A percentile compares a stretch with the other conserved stretches of the same genome.
Conservation (phyloP, 2,329 filamentous ascomycete genomes). For the Microsporum ferrugineum region DNA sequence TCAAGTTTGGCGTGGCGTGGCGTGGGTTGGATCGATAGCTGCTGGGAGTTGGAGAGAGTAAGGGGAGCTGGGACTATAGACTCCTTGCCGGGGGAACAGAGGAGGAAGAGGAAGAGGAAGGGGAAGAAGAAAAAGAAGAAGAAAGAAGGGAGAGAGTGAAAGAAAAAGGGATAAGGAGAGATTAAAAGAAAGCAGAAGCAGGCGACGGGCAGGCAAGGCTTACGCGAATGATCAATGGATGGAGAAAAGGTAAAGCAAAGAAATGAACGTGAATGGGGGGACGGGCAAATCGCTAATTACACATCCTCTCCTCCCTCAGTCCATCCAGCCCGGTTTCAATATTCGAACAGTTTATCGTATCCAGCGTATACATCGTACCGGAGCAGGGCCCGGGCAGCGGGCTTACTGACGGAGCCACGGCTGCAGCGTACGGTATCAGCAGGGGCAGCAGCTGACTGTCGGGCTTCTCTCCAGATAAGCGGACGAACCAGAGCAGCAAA, state of each 20-base stretch:
- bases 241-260: conserved; percentile 5
- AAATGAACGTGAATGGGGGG: conserved; percentile 1
- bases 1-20: conserved; percentile 8
- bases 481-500: neutral
- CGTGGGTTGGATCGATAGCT: conserved; percentile 15
- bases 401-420: conserved; percentile 4
- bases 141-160: conserved; percentile 10
- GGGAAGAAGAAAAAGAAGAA: conserved; percentile 13
- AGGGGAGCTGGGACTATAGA: conserved; percentile 12
- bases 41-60: conserved; percentile 14
- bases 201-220: conserved; percentile 2
- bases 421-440: conserved; percentile 2
- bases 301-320: neutral
- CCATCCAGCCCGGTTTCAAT: conserved; percentile 3
- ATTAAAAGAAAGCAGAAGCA: conserved; percentile 7
- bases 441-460: conserved; percentile 2
- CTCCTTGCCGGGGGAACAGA: conserved; percentile 11
- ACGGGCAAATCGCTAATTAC: conserved; percentile 4
- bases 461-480: neutral
- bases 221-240: conserved; percentile 6
- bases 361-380: conserved; percentile 3
- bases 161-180: conserved; percentile 12
- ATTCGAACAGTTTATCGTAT: neutral
- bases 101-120: conserved; percentile 16
- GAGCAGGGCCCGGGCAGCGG: neutral